Conservation (phyloP, 106 monocot genomes). For the Dioscorea dumetorum region DNA sequence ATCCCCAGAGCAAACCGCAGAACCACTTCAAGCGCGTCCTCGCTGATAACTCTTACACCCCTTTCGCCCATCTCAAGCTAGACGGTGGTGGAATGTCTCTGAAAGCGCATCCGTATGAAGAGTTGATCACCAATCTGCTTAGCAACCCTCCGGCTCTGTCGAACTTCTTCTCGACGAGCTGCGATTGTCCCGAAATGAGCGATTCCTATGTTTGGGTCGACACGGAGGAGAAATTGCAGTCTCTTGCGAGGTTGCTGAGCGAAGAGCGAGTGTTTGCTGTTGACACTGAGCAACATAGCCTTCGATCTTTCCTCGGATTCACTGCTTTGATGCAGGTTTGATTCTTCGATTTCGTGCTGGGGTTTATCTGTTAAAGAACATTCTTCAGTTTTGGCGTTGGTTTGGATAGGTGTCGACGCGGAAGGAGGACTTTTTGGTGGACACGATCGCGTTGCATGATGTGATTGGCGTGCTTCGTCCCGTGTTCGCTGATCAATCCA, state of each 20-base stretch:
- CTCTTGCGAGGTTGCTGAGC: conserved; percentile 36
- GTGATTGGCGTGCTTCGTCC: conserved; percentile 58
- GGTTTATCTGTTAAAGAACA: too few relatives aligned
- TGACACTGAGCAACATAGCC: conserved; percentile 93
- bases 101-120: conserved; percentile 61
- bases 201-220: conserved; percentile 42
- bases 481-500: conserved; percentile 68
- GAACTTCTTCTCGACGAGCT: neutral
- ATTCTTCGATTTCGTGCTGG: neutral
- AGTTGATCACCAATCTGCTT: conserved; percentile 23
- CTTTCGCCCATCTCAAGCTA: conserved; percentile 25
- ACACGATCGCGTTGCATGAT: conserved; percentile 93
- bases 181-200: conserved; percentile 4
- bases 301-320: conserved; percentile 86
- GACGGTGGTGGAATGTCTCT: conserved; percentile 29
- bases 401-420: conserved; percentile 69
- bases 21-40: conserved; percentile 22
- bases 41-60: conserved; percentile 25
- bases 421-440: conserved; percentile 80
- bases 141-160: conserved; percentile 14
- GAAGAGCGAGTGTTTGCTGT: conserved; percentile 65
- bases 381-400: neutral
- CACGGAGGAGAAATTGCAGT: conserved; percentile 49
- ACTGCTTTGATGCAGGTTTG: conserved; percentile 88
- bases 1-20: conserved; percentile 28